phyloP scores from a whole-genome alignment of 306 rosid genomes.

The Astragalus membranaceus region DNA sequence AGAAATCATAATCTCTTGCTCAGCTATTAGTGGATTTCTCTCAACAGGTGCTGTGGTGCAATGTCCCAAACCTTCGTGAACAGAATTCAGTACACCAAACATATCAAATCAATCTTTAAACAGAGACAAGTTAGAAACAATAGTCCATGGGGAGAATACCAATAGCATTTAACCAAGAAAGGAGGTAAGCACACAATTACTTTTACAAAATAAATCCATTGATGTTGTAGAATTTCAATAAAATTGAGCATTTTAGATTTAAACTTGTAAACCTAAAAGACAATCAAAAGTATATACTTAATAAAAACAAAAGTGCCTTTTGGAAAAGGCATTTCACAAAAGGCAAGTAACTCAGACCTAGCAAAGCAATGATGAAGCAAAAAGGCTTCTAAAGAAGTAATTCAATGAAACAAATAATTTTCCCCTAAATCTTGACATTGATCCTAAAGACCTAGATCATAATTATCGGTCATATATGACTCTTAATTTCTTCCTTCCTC shows the following conservation, averaged over 20 bases:
- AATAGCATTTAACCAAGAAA: neutral
- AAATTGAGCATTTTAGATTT: neutral
- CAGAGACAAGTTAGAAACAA: conserved; percentile 15
- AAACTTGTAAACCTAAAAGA: conserved; percentile 8
- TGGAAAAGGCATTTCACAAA: neutral
- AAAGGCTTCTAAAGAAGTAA: conserved; percentile 12
- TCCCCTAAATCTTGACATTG: neutral
- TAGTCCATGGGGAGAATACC: neutral
- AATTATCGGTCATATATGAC: neutral
- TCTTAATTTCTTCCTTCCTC: neutral
- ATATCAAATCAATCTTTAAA: conserved; percentile 8
- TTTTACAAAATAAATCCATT: too few relatives aligned
- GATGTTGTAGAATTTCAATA: too few relatives aligned
- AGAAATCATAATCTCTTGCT: conserved; percentile 33
- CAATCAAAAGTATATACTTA: neutral
- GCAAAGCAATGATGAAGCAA: neutral
- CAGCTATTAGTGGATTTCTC: conserved; percentile 35
- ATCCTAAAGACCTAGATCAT: neutral
- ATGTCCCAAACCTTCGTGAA: conserved; percentile 52
- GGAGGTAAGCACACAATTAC: neutral
- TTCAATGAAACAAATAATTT: neutral
- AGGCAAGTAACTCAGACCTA: neutral
- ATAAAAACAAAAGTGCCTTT: neutral
- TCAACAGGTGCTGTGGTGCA: conserved; percentile 42
- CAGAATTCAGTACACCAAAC: conserved; percentile 26